Percentiles rank a stretch among this genome's conserved stretches.
Conservation (phyloP, 495 filamentous ascomycete genomes). For the Umbilicaria muhlenbergii region DNA sequence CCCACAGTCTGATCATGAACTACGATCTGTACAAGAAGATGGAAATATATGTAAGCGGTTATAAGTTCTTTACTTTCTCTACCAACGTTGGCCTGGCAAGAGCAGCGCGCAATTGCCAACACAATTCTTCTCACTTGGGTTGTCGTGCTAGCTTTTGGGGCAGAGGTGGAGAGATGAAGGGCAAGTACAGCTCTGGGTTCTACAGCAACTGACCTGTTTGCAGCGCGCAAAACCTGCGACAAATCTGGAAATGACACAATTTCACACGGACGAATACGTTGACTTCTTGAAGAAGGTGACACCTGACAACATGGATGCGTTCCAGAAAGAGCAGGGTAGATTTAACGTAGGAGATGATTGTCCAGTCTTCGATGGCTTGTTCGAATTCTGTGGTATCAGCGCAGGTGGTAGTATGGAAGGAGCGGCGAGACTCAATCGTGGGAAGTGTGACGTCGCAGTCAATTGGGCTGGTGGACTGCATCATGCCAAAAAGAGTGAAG, state of each 20-base stretch:
- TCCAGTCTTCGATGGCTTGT: constrained; percentile 93
- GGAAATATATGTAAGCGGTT: constrained; percentile 87
- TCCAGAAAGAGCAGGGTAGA: constrained; percentile 80
- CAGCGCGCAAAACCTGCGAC: constrained; percentile 95
- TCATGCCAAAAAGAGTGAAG: constrained; percentile 94
- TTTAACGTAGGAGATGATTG: constrained; percentile 98
- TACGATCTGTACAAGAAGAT: constrained; percentile 97
- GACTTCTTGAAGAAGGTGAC: constrained; percentile 95
- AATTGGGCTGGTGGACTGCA: constrained; percentile 97
- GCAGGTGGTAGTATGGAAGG: constrained; percentile 97
- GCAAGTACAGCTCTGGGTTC: not conserved
- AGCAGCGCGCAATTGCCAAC: not conserved
- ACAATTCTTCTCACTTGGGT: not conserved
- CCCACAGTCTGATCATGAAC: constrained; percentile 97
- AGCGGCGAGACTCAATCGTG: constrained; percentile 76
- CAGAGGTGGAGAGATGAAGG: not conserved
- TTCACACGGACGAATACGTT: constrained; percentile 98
- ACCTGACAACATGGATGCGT: constrained; percentile 96
- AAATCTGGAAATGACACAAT: constrained; percentile 96
- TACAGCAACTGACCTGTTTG: constrained; percentile 12
- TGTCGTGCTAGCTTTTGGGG: not conserved
- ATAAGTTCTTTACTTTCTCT: not conserved
- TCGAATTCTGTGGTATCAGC: constrained; percentile 96
- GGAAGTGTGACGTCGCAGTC: constrained; percentile 92
- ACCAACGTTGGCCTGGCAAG: not conserved